Evolutionary conservation across 257 asterid species (phyloP), one percentile per base, ranked within the genome.

Genomic region (Salvia rosmarinus): DNA sequence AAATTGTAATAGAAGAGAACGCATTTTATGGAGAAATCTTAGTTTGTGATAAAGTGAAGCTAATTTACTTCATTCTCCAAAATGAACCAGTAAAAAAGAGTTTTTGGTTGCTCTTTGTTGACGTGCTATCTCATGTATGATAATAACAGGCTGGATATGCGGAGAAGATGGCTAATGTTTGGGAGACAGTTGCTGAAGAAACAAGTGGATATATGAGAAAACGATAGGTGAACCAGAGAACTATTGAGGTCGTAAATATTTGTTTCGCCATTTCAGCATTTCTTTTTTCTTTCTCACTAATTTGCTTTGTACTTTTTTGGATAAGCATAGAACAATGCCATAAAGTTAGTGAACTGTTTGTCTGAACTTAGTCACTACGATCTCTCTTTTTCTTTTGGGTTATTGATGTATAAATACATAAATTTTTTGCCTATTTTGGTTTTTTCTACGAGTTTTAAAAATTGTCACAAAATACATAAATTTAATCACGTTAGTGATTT

Each of bases 121-220:
- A 56, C 20, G 40, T 34, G 13, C 5, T 20, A 43, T 60, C 42
- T 44, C 14, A 46, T 71, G 23, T 14, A 60, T 71, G 63, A 51
- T 76, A 35, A 80, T 65, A 68, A 50, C 95, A 92, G 98, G 96
- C 89, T 42, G 98, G 98, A 67, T 92, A 92, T 78, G 96, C 98
- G 32, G 96, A 92, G 83, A 89, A 92, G 88, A 89, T 89, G 90
- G 96, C 95, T 7, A 81, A 52, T 12, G 96, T 91, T 58, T 94
- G 99, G 97, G 92, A 84, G 67, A 74, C 85, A 4, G 96, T 94
- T 70, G 96, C 96, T 16, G 87, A 87, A 72, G 96, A 94, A 94
- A 88, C 99, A 50, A 83, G 91, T 65, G 83, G 76, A 77, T 86
- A 86, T 66, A 83, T 19, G 16, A 85, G 77, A 75, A 74, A 56